Evolutionary conservation across 176 grass and related monocot genomes (phyloP), one percentile per base, ranked within the genome.

Genomic region (Carex parvula): DNA sequence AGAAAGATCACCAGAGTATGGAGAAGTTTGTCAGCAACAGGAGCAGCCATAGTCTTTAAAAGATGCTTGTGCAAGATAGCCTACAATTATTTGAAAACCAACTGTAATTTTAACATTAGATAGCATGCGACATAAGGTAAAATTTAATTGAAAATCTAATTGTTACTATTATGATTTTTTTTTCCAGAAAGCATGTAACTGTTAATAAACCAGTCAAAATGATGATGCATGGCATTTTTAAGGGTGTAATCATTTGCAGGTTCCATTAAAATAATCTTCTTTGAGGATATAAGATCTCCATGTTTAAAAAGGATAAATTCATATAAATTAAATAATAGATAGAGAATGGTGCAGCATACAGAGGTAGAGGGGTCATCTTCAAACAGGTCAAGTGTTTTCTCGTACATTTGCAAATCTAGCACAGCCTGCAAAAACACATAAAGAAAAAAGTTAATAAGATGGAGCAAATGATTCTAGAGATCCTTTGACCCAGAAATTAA

Each of bases 381-480:
- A 85, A 94, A 98, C 56, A 93, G 86, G 86, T 98, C 92, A 72
- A 95, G 85, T 91, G 91, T 86, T 93, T 95, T 98, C 64, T 93
- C 95, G 83, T 98, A 93, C 46, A 98, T 87, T 80, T 98, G 95
- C 84, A 98, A 79, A 86, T 95, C 92, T 62, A 98, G 77, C 82
- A 95, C 93, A 80, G 86, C 92, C 95, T 98, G 89, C 26, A 66
- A 88, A 57, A 79, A 71, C 26, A 91, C 72, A 55, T 55, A 22
- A 76, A 55, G 16, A 52, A 53, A 55, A 30, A 53, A 75, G 44
- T 75, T 52, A 75, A 52, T 20, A 54, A 55, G 48, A 53, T 29
- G 9, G 44, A 50, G 8, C 4, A 26, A 74, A 62, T 12, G n/a
- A 62, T 62, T 1, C 8, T 62, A 62, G 18, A 62, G 20, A 62